Percentiles rank a stretch among this genome's conserved stretches.
These are phyloP conservation scores for Helichrysum umbraculigerum DNA, from an alignment of 129 eudicot species.

Conservation along the genomic window DNA sequence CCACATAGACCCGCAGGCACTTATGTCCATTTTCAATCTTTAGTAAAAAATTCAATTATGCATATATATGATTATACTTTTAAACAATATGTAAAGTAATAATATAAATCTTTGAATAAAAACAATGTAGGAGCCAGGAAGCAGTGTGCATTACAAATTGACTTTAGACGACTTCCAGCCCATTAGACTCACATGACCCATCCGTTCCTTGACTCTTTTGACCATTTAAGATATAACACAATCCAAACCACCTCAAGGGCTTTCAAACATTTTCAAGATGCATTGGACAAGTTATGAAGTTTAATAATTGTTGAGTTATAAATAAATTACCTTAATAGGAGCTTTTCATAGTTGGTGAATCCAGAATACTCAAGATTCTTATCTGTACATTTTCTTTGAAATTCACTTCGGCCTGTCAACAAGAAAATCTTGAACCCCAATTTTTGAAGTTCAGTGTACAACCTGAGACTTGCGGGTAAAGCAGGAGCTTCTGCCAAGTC, in stretches of 20 bases:
- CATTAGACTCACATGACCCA: background rate
- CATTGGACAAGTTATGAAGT: background rate
- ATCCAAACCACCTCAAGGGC: background rate
- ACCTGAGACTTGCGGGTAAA: slow-evolving; percentile 72
- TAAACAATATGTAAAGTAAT: background rate
- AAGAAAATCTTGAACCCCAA: slow-evolving; percentile 65
- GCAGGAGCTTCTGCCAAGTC: slow-evolving; percentile 74
- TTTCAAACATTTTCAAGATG: background rate
- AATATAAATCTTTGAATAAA: background rate
- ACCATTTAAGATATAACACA: background rate
- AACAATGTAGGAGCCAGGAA: background rate
- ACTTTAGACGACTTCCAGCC: background rate
- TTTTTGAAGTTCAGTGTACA: slow-evolving; percentile 67
- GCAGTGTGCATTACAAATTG: background rate
- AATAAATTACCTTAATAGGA: slow-evolving; percentile 57
- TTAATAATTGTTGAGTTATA: slow-evolving; percentile 1
- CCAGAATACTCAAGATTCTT: slow-evolving; percentile 61
- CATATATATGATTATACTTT: background rate
- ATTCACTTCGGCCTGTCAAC: slow-evolving; percentile 80
- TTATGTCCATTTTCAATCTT: background rate
- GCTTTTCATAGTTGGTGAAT: slow-evolving; percentile 70
- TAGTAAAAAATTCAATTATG: background rate
- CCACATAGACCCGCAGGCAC: background rate
- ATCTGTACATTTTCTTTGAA: slow-evolving; percentile 62
- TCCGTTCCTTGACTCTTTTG: background rate